A percentile compares a stretch with the other conserved stretches of the same genome.
Conservation (phyloP, 306 rosid genomes). For the Malus sylvestris region DNA sequence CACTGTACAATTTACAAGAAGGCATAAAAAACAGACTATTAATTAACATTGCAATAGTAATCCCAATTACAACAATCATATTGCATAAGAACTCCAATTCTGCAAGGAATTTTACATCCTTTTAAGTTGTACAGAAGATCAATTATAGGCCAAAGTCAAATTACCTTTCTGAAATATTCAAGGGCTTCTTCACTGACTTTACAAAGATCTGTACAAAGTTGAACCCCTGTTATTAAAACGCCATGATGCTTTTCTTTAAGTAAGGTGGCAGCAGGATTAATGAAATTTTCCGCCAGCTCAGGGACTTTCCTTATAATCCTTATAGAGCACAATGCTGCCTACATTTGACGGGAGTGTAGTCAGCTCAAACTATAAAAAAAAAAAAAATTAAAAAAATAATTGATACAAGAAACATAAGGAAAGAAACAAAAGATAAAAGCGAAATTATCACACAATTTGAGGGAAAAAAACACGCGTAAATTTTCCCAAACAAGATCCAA, state of each 20-base stretch:
- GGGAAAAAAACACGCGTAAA: background rate
- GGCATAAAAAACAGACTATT: background rate
- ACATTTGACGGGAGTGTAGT: conserved; percentile 27
- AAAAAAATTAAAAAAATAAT: conserved; percentile 9
- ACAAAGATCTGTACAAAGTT: conserved; percentile 94
- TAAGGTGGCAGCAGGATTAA: conserved; percentile 80
- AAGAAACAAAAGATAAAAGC: background rate
- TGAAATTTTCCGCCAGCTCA: conserved; percentile 90
- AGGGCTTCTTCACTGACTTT: conserved; percentile 81
- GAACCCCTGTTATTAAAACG: conserved; percentile 92
- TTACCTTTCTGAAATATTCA: conserved; percentile 80
- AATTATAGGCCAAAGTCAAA: conserved; percentile 11
- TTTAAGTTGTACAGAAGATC: conserved; percentile 8
- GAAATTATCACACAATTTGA: background rate
- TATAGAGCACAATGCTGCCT: conserved; percentile 97
- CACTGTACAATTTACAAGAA: background rate
- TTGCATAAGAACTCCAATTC: background rate
- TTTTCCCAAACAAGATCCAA: conserved; percentile 3
- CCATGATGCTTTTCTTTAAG: conserved; percentile 98
- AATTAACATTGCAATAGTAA: background rate
- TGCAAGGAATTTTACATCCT: background rate
- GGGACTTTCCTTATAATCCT: conserved; percentile 97
- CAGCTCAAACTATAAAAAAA: conserved; percentile 24
- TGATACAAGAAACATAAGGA: conserved; percentile 11
- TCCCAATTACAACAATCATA: background rate